Conservation (phyloP, 169 alveolate species). For the Plasmodium gonderi region DNA sequence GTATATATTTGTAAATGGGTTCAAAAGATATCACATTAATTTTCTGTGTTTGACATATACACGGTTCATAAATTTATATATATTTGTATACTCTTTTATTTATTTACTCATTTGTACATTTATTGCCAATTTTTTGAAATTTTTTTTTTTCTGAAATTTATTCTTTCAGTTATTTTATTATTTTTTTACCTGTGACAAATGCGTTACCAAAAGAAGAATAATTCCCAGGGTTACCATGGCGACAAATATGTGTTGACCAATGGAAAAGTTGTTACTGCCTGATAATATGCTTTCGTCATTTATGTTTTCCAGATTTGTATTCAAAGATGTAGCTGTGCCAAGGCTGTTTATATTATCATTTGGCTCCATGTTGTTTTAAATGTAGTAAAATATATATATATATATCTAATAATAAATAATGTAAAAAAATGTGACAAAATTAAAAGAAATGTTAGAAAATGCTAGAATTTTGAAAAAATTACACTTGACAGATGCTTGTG, state of each 20-base stretch:
- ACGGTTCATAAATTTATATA: no score
- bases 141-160: not conserved
- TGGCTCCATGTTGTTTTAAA: not conserved
- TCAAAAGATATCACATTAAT: not conserved
- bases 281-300: not conserved
- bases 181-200: not conserved
- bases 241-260: not conserved
- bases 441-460: not conserved
- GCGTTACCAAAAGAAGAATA: not conserved
- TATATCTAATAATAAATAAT: no score
- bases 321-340: not conserved
- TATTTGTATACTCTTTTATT: not conserved
- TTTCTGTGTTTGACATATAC: not conserved
- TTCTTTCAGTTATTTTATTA: not conserved
- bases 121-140: not conserved
- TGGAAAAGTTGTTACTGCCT: not conserved
- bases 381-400: not conserved
- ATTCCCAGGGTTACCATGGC: not conserved
- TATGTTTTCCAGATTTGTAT: not conserved
- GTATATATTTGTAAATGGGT: not conserved
- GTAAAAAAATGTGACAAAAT: not conserved
- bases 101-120: not conserved
- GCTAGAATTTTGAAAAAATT: no score
- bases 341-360: not conserved
- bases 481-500: not conserved